Conservation (phyloP, 1,284 basidiomycete species). For the Papiliotrema terrestris region DNA sequence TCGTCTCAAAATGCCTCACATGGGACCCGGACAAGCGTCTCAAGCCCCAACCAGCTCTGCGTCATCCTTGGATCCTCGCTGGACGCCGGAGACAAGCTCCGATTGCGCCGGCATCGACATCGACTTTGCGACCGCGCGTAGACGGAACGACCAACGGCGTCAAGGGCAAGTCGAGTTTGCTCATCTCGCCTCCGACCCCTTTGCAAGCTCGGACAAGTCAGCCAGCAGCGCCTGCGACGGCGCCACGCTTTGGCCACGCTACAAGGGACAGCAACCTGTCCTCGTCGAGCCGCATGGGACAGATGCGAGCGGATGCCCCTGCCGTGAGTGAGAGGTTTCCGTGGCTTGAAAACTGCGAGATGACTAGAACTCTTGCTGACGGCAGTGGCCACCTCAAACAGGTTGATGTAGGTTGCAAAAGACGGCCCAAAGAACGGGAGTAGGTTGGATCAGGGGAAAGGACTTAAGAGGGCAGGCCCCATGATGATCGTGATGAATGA, state of each 20-base stretch:
- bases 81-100: constrained; percentile 51
- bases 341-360: neutral
- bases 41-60: constrained; percentile 87
- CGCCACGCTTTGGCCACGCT: neutral
- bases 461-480: too few relatives aligned
- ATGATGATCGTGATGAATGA: too few relatives aligned
- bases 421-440: too few relatives aligned
- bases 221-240: neutral
- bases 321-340: neutral
- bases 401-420: too few relatives aligned
- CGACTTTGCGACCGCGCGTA: neutral
- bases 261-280: neutral
- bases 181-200: constrained; percentile 46
- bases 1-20: constrained; percentile 89
- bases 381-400: neutral
- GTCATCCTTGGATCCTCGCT: constrained; percentile 81
- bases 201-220: constrained; percentile 29
- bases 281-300: neutral
- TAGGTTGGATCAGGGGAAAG: too few relatives aligned
- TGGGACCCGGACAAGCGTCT: constrained; percentile 98
- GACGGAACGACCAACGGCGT: constrained; percentile 3
- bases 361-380: neutral
- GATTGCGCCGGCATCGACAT: constrained; percentile 1
- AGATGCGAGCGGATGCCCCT: neutral
- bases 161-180: constrained; percentile 11